Evolutionary conservation across 2,329 filamentous ascomycete genomes (phyloP).

Genomic region (Penicillium palitans): DNA sequence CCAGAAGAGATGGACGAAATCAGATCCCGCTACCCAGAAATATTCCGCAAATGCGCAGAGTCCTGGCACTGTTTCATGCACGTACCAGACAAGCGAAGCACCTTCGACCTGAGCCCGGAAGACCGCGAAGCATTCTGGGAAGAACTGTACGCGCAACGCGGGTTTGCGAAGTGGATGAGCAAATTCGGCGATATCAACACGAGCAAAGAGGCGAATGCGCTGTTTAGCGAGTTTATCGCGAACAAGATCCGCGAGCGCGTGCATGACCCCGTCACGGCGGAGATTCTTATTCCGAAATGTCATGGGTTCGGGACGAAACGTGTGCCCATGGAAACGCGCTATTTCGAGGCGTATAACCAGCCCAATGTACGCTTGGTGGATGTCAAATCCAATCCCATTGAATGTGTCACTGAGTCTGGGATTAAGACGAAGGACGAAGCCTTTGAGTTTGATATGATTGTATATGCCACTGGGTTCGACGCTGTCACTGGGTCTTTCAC

Average conservation of each 20-base stretch:
- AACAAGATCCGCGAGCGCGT: slow-evolving; percentile 15
- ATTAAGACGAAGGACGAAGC: slow-evolving; percentile 8
- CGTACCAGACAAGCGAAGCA: neutral
- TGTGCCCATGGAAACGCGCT: slow-evolving; percentile 13
- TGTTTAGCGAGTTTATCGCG: slow-evolving; percentile 15
- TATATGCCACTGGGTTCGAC: slow-evolving; percentile 18
- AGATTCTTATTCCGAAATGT: slow-evolving; percentile 14
- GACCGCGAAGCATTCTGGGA: slow-evolving; percentile 16
- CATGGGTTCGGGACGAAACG: slow-evolving; percentile 16
- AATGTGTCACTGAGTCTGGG: slow-evolving; percentile 12
- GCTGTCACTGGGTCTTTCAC: slow-evolving; percentile 13
- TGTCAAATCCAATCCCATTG: slow-evolving; percentile 10
- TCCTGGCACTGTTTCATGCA: slow-evolving; percentile 2
- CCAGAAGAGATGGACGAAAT: neutral
- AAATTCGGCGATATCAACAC: slow-evolving; percentile 27
- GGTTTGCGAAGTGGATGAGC: slow-evolving; percentile 23
- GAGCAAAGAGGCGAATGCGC: slow-evolving; percentile 11
- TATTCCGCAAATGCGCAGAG: neutral
- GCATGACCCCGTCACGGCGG: slow-evolving; percentile 10
- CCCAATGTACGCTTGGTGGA: slow-evolving; percentile 14
- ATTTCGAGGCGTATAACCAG: slow-evolving; percentile 14
- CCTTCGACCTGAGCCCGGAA: neutral
- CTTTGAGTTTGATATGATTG: slow-evolving; percentile 13
- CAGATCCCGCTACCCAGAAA: neutral
- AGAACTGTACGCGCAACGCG: slow-evolving; percentile 17